A percentile compares a stretch with the other conserved stretches of the same genome.
phyloP scores from a whole-genome alignment of 805 yeast species.

The Lipomyces orientalis region DNA sequence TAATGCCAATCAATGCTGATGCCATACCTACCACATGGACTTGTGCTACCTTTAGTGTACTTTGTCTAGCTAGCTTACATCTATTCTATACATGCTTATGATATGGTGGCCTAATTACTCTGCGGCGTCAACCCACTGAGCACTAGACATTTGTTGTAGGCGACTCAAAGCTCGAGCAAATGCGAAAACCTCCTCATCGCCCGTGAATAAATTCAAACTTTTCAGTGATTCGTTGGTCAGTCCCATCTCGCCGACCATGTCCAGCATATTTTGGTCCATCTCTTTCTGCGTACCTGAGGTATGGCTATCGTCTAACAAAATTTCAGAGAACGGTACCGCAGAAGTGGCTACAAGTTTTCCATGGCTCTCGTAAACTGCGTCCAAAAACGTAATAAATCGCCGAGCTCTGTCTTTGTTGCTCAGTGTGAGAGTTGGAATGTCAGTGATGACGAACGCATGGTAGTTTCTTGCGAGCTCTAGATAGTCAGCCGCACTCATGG shows the following conservation, averaged over 20 bases:
- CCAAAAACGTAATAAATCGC: conserved; percentile 91
- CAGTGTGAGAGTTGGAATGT: conserved; percentile 83
- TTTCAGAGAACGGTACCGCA: conserved; percentile 79
- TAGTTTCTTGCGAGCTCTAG: conserved; percentile 77
- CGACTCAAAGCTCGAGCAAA: conserved; percentile 94
- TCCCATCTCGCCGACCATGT: conserved; percentile 61
- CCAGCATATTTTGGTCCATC: conserved; percentile 58
- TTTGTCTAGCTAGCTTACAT: not conserved
- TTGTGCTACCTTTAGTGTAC: not conserved
- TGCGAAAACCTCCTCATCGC: conserved; percentile 96
- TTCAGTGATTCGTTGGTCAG: conserved; percentile 63
- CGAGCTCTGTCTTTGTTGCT: conserved; percentile 83
- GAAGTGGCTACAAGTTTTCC: conserved; percentile 88
- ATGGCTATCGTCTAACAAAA: conserved; percentile 68
- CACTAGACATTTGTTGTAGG: conserved; percentile 90
- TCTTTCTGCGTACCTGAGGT: conserved; percentile 55
- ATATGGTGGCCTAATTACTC: not conserved
- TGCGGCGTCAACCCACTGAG: conserved; percentile 76
- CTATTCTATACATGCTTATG: conserved; percentile 1
- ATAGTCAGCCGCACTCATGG: conserved; percentile 94
- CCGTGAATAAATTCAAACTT: conserved; percentile 57
- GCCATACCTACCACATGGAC: not conserved
- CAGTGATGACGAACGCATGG: conserved; percentile 83
- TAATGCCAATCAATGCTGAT: not conserved
- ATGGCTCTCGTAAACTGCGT: conserved; percentile 92